phyloP scores from a whole-genome alignment of 2,329 filamentous ascomycete species.

The Lecanoromycetidae sp. region DNA sequence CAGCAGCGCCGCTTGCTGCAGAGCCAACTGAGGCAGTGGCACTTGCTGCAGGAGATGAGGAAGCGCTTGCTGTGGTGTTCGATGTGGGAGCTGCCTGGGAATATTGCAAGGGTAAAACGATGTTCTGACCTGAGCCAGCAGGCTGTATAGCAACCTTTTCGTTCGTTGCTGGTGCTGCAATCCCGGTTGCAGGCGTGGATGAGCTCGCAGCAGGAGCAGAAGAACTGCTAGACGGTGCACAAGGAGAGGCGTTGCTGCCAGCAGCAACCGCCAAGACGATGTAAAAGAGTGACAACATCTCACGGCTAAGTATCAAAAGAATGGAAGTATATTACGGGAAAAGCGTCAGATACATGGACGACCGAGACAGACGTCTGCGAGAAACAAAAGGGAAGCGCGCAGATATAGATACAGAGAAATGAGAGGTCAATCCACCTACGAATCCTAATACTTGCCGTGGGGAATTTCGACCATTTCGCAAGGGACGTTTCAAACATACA shows the following conservation, averaged over 20 bases:
- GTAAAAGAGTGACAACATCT: constrained; percentile 13
- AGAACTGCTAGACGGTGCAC: not conserved
- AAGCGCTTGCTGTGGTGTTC: not conserved
- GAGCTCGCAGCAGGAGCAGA: not conserved
- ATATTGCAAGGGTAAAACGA: not conserved
- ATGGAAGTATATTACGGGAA: not conserved
- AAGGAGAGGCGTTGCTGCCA: constrained; percentile 13
- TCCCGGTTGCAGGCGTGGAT: not conserved
- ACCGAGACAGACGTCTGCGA: not conserved
- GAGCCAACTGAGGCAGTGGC: not conserved
- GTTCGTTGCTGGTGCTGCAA: not conserved
- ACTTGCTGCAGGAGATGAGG: not conserved
- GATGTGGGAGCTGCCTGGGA: not conserved
- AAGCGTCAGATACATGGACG: not conserved
- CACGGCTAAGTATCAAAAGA: not conserved
- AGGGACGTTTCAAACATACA: constrained; percentile 4
- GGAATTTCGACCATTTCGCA: not conserved
- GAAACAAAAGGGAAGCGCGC: not conserved
- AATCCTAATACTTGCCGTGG: not conserved
- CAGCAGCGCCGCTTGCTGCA: not conserved
- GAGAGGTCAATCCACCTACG: not conserved
- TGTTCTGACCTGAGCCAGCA: not conserved
- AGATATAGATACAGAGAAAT: constrained; percentile 7
- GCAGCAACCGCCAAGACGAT: constrained; percentile 7
- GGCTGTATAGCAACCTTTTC: not conserved